Conservation (phyloP, 306 rosid species). For the Lablab purpureus region DNA sequence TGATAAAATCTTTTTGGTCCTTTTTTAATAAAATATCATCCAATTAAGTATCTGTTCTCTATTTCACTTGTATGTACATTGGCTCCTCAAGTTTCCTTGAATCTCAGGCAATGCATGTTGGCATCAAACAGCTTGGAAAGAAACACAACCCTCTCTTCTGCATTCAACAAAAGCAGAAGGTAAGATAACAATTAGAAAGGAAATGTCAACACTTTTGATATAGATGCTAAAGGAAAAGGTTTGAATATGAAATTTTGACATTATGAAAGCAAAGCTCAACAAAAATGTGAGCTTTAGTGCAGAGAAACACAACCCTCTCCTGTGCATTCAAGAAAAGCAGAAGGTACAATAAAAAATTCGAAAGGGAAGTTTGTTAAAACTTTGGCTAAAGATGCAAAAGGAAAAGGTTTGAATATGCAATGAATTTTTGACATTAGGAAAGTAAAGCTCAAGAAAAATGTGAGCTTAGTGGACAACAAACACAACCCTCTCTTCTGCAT, state of each 20-base stretch:
- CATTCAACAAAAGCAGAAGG: constrained; percentile 9
- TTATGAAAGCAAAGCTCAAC: constrained; percentile 25
- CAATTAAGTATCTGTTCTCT: constrained; percentile 40
- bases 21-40: constrained; percentile 32
- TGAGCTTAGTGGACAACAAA: not conserved
- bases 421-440: not conserved
- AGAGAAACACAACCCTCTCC: no score
- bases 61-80: constrained; percentile 50
- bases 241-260: not conserved
- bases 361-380: constrained; percentile 19
- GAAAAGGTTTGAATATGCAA: constrained; percentile 3
- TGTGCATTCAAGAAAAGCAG: no score
- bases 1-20: constrained; percentile 29
- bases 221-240: not conserved
- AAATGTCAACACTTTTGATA: constrained; percentile 23
- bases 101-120: constrained; percentile 70
- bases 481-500: no score
- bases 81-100: constrained; percentile 42
- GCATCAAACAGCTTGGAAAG: constrained; percentile 76
- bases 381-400: constrained; percentile 24
- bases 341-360: not conserved
- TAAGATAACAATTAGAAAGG: constrained; percentile 1
- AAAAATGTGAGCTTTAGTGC: not conserved
- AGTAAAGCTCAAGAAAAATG: constrained; percentile 20
- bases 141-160: constrained; percentile 84